Conservation (phyloP, 192 early-diverging fungal species). For the Phlyctochytrium planicorne region DNA sequence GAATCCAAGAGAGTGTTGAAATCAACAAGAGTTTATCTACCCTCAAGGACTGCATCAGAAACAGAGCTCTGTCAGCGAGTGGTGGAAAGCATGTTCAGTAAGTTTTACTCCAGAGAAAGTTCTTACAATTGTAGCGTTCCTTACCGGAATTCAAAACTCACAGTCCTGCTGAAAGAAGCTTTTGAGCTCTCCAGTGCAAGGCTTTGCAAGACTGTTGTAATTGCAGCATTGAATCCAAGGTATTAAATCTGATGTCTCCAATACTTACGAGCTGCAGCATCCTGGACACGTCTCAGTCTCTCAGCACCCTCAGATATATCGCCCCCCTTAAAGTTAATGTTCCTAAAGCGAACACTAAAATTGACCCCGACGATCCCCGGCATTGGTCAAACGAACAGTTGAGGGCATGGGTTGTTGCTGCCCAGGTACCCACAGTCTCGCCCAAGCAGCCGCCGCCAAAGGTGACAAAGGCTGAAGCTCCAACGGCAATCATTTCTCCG, state of each 20-base stretch:
- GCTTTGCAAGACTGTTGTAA: slow-evolving; percentile 41
- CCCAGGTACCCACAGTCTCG: too few relatives aligned
- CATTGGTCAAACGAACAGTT: slow-evolving; percentile 41
- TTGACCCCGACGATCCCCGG: slow-evolving; percentile 36
- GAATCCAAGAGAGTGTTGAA: slow-evolving; percentile 42
- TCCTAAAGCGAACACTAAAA: slow-evolving; percentile 1
- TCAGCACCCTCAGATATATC: slow-evolving; percentile 48
- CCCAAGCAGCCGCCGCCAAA: not conserved
- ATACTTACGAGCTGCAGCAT: slow-evolving; percentile 10
- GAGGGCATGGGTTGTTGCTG: slow-evolving; percentile 42
- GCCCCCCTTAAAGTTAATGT: slow-evolving; percentile 36
- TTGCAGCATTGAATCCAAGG: slow-evolving; percentile 35
- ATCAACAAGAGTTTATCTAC: slow-evolving; percentile 53
- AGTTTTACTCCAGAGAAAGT: slow-evolving; percentile 2
- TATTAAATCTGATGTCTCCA: slow-evolving; percentile 22
- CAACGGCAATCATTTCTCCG: too few relatives aligned
- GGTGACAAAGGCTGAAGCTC: slow-evolving; percentile 20
- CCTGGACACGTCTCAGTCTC: slow-evolving; percentile 35
- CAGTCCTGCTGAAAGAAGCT: slow-evolving; percentile 48
- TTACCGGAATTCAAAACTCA: slow-evolving; percentile 46
- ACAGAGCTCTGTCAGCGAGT: slow-evolving; percentile 30
- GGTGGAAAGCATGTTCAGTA: slow-evolving; percentile 36
- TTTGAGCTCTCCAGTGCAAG: slow-evolving; percentile 43
- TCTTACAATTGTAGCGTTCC: slow-evolving; percentile 37
- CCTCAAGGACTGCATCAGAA: slow-evolving; percentile 56